phyloP scores from a whole-genome alignment of 2,329 filamentous ascomycete species.

The Talaromyces atroroseus region DNA sequence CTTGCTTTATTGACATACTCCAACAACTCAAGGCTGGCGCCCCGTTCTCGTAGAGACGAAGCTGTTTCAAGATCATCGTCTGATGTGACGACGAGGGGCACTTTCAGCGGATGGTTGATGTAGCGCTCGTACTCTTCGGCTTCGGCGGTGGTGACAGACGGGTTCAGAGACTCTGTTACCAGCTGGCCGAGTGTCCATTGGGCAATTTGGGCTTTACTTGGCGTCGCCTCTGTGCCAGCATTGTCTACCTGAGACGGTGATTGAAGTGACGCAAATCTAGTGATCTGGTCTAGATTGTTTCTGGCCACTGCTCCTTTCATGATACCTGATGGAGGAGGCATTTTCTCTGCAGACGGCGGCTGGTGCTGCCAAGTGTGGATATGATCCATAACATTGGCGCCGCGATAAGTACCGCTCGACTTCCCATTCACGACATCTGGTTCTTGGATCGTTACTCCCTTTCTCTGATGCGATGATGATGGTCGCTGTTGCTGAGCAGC shows the following conservation, averaged over 20 bases:
- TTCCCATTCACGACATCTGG: constrained; percentile 47
- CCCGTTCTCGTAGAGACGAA: constrained; percentile 29
- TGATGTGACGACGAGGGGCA: constrained; percentile 60
- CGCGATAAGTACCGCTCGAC: constrained; percentile 29
- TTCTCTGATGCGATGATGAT: constrained; percentile 44
- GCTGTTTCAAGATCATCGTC: constrained; percentile 35
- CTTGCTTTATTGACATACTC: constrained; percentile 71
- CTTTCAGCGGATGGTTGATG: constrained; percentile 78
- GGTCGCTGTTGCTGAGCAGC: constrained; percentile 3
- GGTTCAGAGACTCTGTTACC: constrained; percentile 78
- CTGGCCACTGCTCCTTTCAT: constrained; percentile 47
- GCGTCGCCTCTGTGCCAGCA: constrained; percentile 44
- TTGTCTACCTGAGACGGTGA: constrained; percentile 42
- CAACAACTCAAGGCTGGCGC: constrained; percentile 60
- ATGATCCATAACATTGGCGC: constrained; percentile 17
- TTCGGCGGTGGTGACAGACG: constrained; percentile 70
- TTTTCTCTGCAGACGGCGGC: constrained; percentile 30
- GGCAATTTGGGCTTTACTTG: constrained; percentile 70
- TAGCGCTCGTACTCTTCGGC: constrained; percentile 83
- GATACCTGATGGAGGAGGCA: constrained; percentile 42
- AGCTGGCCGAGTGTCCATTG: constrained; percentile 88
- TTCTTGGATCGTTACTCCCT: constrained; percentile 65
- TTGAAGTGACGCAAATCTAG: constrained; percentile 17
- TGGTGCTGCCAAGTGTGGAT: constrained; percentile 27
- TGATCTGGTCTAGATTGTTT: constrained; percentile 16